These are phyloP conservation scores for Boletus eberwhitei DNA, from an alignment of 768 basidiomycete species.

Conservation along the genomic window DNA sequence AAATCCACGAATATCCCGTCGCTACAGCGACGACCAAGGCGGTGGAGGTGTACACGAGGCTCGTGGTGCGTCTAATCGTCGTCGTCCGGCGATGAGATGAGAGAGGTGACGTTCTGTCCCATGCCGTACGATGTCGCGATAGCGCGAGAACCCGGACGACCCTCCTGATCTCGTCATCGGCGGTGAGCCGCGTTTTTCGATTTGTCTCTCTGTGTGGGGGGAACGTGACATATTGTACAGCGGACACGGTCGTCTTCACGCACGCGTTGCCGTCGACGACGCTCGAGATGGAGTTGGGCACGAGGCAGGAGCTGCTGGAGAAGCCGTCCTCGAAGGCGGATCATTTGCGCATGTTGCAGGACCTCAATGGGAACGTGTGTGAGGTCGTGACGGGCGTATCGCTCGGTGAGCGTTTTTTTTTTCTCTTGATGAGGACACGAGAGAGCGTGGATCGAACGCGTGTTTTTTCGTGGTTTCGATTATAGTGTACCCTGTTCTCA, in stretches of 20 bases:
- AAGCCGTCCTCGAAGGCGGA: constrained; percentile 81
- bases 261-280: constrained; percentile 63
- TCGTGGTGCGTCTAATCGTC: constrained; percentile 49
- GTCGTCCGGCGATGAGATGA: background rate
- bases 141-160: constrained; percentile 59
- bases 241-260: constrained; percentile 94
- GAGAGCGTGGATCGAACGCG: too few relatives aligned
- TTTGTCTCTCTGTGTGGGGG: too few relatives aligned
- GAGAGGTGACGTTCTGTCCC: background rate
- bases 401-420: constrained; percentile 50
- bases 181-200: constrained; percentile 40
- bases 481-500: constrained; percentile 69
- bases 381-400: constrained; percentile 92
- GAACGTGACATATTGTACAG: constrained; percentile 39
- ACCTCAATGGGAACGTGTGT: constrained; percentile 81
- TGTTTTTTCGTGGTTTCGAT: too few relatives aligned
- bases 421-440: background rate
- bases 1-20: constrained; percentile 71
- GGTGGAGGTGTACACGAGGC: constrained; percentile 81
- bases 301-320: constrained; percentile 76
- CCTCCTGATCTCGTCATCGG: constrained; percentile 78
- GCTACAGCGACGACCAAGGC: constrained; percentile 78
- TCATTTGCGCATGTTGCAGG: constrained; percentile 81
- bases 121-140: background rate
- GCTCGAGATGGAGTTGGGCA: constrained; percentile 37